A percentile compares a stretch with the other conserved stretches of the same genome.
Evolutionary conservation across 176 grass and related monocot genomes (phyloP).

Genomic region (Oryza meyeriana): DNA sequence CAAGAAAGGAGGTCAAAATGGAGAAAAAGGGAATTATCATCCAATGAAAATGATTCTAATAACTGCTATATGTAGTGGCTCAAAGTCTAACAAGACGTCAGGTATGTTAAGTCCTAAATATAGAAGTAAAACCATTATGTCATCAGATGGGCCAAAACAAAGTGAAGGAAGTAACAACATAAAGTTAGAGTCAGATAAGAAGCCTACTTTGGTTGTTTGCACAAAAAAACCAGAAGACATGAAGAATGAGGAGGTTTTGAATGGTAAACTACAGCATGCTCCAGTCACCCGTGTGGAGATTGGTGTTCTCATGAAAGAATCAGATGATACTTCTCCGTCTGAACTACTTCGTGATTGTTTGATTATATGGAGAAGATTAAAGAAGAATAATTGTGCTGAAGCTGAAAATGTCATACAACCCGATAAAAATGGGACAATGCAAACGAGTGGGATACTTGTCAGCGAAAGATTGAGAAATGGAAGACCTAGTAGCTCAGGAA

Average conservation of each 20-base stretch:
- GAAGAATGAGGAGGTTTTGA: not conserved
- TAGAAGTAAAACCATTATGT: constrained; percentile 31
- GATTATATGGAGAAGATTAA: constrained; percentile 32
- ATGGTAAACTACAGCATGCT: not conserved
- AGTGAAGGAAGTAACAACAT: constrained; percentile 25
- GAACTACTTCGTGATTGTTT: constrained; percentile 34
- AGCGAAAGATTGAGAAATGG: not conserved
- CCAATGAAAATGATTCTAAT: constrained; percentile 1
- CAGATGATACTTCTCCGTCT: constrained; percentile 9
- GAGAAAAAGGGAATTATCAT: constrained; percentile 9
- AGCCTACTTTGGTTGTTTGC: not conserved
- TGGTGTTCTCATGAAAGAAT: not conserved
- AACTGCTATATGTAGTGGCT: constrained; percentile 4
- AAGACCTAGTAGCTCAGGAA: constrained; percentile 19
- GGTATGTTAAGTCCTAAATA: constrained; percentile 18
- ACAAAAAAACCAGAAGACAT: not conserved
- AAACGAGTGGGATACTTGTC: not conserved
- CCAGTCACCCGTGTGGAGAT: not conserved
- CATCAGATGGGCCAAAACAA: constrained; percentile 7
- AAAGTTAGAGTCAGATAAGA: constrained; percentile 23
- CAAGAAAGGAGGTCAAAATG: constrained; percentile 19
- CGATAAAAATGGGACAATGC: not conserved
- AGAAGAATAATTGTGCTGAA: constrained; percentile 15
- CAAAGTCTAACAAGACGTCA: constrained; percentile 26
- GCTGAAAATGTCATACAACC: not conserved